Conservation (phyloP, 306 rosid genomes). For the Vigna nakashimae region DNA sequence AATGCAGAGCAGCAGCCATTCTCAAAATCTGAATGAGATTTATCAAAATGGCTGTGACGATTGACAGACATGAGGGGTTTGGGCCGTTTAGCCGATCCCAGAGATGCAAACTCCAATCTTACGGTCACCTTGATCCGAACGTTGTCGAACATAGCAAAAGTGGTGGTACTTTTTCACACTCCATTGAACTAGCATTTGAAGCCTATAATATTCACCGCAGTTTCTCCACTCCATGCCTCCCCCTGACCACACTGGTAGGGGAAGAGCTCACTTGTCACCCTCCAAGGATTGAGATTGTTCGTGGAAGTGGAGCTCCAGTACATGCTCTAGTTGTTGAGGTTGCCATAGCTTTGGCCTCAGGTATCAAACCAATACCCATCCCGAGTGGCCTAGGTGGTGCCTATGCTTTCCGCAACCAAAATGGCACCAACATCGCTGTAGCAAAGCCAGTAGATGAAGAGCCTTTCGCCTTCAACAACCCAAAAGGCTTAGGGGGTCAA, state of each 20-base stretch:
- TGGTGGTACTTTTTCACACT: constrained; percentile 48
- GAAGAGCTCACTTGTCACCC: constrained; percentile 52
- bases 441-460: constrained; percentile 94
- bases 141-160: constrained; percentile 50
- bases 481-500: constrained; percentile 68
- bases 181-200: constrained; percentile 60
- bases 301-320: constrained; percentile 63
- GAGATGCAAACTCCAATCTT: constrained; percentile 84
- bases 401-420: constrained; percentile 63
- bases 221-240: constrained; percentile 93
- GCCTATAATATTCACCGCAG: constrained; percentile 77
- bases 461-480: constrained; percentile 76
- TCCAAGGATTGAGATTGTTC: constrained; percentile 75
- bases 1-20: constrained; percentile 58
- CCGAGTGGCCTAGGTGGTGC: constrained; percentile 88
- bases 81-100: constrained; percentile 69
- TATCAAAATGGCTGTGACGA: constrained; percentile 78
- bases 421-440: constrained; percentile 79
- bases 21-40: constrained; percentile 60
- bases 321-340: constrained; percentile 83
- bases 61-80: constrained; percentile 72
- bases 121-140: constrained; percentile 65
- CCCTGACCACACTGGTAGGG: constrained; percentile 50
- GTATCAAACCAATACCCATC: constrained; percentile 65
- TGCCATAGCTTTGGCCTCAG: constrained; percentile 82